Evolutionary conservation across 345 rosid genomes (phyloP).

Genomic region (Melaleuca alternifolia): DNA sequence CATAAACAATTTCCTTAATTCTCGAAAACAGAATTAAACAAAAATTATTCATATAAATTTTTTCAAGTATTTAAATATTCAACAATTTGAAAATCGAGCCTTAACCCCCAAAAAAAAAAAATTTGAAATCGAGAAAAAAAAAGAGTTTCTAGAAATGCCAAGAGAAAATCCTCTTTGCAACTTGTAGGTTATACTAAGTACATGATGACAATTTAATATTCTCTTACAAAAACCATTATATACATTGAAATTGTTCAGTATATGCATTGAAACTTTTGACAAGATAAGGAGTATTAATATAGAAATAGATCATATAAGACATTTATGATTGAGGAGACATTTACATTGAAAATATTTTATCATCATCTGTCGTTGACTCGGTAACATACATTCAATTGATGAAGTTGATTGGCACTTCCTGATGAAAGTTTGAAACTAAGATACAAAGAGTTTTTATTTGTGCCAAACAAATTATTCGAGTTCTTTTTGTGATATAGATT

Average conservation of each 20-base stretch:
- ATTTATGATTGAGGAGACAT: neutral
- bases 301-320: neutral
- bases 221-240: neutral
- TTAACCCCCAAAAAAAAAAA: no score
- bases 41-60: neutral
- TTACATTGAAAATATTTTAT: neutral
- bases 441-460: neutral
- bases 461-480: neutral
- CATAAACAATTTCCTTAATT: neutral
- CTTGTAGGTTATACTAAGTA: neutral
- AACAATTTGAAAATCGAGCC: no score
- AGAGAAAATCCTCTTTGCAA: neutral
- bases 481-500: neutral
- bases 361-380: neutral
- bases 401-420: neutral
- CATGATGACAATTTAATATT: neutral
- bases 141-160: neutral
- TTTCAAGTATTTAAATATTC: neutral
- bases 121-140: neutral
- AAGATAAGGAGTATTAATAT: neutral
- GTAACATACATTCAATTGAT: neutral
- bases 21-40: neutral
- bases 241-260: neutral
- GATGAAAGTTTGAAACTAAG: neutral
- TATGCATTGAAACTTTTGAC: neutral